Evolutionary conservation across 495 filamentous ascomycete genomes (phyloP), one percentile per base, ranked within the genome.

Genomic region (Venustampulla echinocandica): DNA sequence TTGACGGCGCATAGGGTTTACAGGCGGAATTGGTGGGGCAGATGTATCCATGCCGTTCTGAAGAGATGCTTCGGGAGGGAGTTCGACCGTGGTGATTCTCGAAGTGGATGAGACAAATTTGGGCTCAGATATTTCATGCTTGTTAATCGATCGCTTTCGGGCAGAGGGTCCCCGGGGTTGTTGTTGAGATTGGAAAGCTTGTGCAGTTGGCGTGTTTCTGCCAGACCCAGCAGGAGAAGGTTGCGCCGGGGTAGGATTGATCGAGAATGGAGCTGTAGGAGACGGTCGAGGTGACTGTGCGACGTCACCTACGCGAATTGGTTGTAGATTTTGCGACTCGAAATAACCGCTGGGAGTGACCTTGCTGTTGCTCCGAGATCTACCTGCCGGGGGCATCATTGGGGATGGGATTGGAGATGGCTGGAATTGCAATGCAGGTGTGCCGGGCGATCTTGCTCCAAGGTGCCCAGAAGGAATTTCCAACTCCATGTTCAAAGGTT

Each of bases 91-190:
- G 2, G 80, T 77, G 13, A 92, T 74, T 34, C 80, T 81, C 9
- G 81, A 87, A 7, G 86, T 92, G 17, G 74, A 77, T 25, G 77
- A 84, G n/a, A 90, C 62, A 46, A 94, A 83, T 0, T 75, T 84
- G 0, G 88, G 88, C 52, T 92, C 88, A 2, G 86, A 90, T 30
- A 95, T 93, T 21, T 83, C 77, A 25, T 73, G 67, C 57, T 90
- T 88, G 55, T 78, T 81, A 38, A 92, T 68, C 0, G 75, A 68
- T 28, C 77, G 77, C 68, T 87, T 92, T 22, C 22, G 62, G 43
- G 23, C 51, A 41, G 9, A 56, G 27, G 22, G 61, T 25, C 35
- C 53, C 38, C 17, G 52, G 30, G 10, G 52, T 42, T 49, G 56
- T 51, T 27, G 52, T 7, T 61, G 59, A 20, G 51, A 55, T 7